Conservation (phyloP, 345 rosid genomes). For the Tarenaya hassleriana region DNA sequence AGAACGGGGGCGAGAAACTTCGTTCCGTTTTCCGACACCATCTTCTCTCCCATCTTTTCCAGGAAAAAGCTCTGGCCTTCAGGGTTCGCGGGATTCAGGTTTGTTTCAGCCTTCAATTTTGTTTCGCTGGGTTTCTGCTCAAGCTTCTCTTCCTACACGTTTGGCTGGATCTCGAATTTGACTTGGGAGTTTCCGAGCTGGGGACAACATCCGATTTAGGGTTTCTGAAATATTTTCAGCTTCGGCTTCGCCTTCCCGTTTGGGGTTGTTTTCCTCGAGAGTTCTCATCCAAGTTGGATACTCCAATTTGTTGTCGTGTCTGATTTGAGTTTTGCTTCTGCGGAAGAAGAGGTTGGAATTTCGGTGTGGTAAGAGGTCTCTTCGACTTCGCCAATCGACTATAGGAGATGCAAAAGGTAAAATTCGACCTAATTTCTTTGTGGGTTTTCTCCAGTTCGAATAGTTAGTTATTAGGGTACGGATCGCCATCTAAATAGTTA, state of each 20-base stretch:
- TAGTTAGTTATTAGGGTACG: slow-evolving; percentile 9
- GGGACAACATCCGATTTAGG: slow-evolving; percentile 25
- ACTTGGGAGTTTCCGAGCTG: slow-evolving; percentile 17
- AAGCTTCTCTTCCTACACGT: slow-evolving; percentile 4
- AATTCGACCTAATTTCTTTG: background rate
- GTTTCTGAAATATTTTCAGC: slow-evolving; percentile 15
- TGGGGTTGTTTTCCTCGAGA: slow-evolving; percentile 3
- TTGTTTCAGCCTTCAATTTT: slow-evolving; percentile 5
- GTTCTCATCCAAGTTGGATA: slow-evolving; percentile 12
- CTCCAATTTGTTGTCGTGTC: slow-evolving; percentile 14
- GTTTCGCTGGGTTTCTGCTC: slow-evolving; percentile 8
- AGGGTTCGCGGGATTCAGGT: slow-evolving; percentile 14
- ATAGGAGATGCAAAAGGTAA: slow-evolving; percentile 20
- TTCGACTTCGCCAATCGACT: slow-evolving; percentile 15
- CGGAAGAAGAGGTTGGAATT: slow-evolving; percentile 9
- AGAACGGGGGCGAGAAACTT: too few species aligned
- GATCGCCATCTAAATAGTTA: slow-evolving; percentile 9
- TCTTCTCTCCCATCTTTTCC: too few species aligned
- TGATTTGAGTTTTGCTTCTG: slow-evolving; percentile 10
- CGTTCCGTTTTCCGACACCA: too few species aligned
- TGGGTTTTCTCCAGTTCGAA: slow-evolving; percentile 11
- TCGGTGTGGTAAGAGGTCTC: background rate
- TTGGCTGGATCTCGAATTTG: slow-evolving; percentile 17
- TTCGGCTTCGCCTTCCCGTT: background rate
- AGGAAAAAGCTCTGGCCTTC: too few species aligned